phyloP scores from a whole-genome alignment of 2,329 filamentous ascomycete species.

The Apiospora malaysiana region DNA sequence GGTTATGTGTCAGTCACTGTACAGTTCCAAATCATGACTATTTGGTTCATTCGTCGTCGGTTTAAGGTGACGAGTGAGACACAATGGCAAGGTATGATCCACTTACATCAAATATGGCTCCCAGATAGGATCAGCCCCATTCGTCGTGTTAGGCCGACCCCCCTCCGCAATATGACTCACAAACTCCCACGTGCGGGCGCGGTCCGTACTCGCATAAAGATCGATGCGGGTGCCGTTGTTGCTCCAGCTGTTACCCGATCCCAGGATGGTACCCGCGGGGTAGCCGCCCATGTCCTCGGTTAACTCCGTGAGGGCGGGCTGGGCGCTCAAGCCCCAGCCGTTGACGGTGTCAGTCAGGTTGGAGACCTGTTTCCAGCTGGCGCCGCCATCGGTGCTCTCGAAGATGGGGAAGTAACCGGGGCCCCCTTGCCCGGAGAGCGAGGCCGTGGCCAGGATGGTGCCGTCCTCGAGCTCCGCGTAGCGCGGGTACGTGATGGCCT shows the following conservation, averaged over 20 bases:
- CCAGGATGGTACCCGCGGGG: conserved; percentile 65
- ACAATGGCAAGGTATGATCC: no score
- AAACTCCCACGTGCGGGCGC: conserved; percentile 68
- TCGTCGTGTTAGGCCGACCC: conserved; percentile 62
- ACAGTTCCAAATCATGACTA: not conserved
- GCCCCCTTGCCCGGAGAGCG: conserved; percentile 18
- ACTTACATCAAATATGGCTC: conserved; percentile 66
- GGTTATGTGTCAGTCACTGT: not conserved
- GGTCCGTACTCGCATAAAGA: conserved; percentile 67
- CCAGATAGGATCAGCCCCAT: conserved; percentile 72
- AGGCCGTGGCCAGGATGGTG: conserved; percentile 52
- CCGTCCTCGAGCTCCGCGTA: conserved; percentile 43
- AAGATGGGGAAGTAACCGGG: conserved; percentile 55
- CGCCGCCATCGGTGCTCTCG: conserved; percentile 55
- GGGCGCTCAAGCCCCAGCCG: conserved; percentile 68
- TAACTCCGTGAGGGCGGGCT: conserved; percentile 71
- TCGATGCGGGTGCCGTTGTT: conserved; percentile 69
- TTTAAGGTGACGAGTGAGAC: no score
- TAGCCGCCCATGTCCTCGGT: conserved; percentile 61
- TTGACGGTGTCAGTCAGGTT: conserved; percentile 69
- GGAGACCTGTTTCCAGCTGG: conserved; percentile 66
- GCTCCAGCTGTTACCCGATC: conserved; percentile 63
- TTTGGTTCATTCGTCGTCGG: not conserved
- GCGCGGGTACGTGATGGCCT: conserved; percentile 37
- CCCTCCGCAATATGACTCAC: conserved; percentile 68